Evolutionary conservation across 208 protist genomes (phyloP).

Genomic region (Leptomonas seymouri): DNA sequence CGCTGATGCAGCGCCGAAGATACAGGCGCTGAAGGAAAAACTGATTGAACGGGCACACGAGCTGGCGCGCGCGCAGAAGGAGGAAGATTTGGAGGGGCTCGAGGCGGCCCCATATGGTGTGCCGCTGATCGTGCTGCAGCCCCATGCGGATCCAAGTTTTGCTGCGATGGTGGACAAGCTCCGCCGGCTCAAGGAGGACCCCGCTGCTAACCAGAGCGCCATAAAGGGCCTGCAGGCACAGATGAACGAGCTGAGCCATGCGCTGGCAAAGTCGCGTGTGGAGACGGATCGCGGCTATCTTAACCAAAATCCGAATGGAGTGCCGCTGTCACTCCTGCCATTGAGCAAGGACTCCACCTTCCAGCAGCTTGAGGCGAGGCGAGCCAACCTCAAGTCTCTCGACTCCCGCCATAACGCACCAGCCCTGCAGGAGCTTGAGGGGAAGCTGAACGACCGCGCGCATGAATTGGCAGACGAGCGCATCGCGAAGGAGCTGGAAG

Average conservation of each 20-base stretch:
- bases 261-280: conserved; percentile 43
- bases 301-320: conserved; percentile 41
- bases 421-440: conserved; percentile 38
- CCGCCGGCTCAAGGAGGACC: conserved; percentile 39
- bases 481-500: conserved; percentile 42
- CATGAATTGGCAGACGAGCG: conserved; percentile 45
- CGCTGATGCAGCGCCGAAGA: conserved; percentile 9
- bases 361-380: conserved; percentile 55
- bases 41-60: conserved; percentile 67
- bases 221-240: conserved; percentile 37
- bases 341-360: conserved; percentile 51
- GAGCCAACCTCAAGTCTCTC: conserved; percentile 49
- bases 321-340: conserved; percentile 52
- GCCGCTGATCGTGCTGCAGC: conserved; percentile 48
- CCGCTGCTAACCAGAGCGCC: conserved; percentile 25
- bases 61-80: conserved; percentile 59
- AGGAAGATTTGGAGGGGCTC: conserved; percentile 40
- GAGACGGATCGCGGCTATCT: conserved; percentile 59
- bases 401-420: conserved; percentile 38
- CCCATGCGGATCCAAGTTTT: conserved; percentile 46
- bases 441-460: conserved; percentile 42
- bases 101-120: conserved; percentile 50
- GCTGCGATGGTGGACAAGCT: conserved; percentile 33
- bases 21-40: conserved; percentile 49
- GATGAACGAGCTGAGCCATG: conserved; percentile 58